Evolutionary conservation across 805 yeast genomes (phyloP).

Genomic region (Trichomonascus vanleenenianus): DNA sequence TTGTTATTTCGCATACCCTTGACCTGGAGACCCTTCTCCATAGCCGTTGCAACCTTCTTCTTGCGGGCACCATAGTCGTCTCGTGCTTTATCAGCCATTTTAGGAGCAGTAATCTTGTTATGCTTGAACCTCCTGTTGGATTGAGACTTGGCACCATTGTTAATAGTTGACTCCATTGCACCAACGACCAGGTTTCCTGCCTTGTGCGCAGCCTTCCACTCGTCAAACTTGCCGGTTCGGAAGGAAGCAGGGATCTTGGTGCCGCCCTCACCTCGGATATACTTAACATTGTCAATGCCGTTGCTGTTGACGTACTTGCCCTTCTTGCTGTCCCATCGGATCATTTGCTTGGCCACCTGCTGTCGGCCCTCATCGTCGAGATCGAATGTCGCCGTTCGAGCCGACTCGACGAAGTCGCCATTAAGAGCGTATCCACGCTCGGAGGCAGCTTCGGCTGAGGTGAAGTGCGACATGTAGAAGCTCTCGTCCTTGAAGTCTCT

Average conservation of each 20-base stretch:
- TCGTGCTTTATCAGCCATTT: slow-evolving; percentile 80
- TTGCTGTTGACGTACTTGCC: slow-evolving; percentile 79
- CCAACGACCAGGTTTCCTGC: slow-evolving; percentile 45
- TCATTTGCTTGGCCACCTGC: slow-evolving; percentile 53
- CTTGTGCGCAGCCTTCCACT: slow-evolving; percentile 74
- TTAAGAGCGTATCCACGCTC: slow-evolving; percentile 62
- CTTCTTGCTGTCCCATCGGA: slow-evolving; percentile 90
- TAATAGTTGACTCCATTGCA: slow-evolving; percentile 37
- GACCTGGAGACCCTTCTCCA: slow-evolving; percentile 63
- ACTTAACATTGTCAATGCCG: slow-evolving; percentile 64
- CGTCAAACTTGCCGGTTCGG: slow-evolving; percentile 84
- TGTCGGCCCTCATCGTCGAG: slow-evolving; percentile 69
- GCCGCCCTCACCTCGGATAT: slow-evolving; percentile 91
- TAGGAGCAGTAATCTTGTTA: slow-evolving; percentile 70
- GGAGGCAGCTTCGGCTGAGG: slow-evolving; percentile 70
- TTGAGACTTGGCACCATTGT: slow-evolving; percentile 23
- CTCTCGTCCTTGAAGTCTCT: slow-evolving; percentile 66
- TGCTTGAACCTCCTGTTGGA: slow-evolving; percentile 53
- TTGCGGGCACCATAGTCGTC: slow-evolving; percentile 80
- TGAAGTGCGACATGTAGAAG: slow-evolving; percentile 81
- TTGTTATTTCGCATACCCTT: slow-evolving; percentile 40
- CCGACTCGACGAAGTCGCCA: slow-evolving; percentile 61
- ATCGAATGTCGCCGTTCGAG: slow-evolving; percentile 81
- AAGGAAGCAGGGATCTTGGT: slow-evolving; percentile 85
- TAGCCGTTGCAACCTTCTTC: slow-evolving; percentile 72